phyloP scores from a whole-genome alignment of 179 eudicot species.

The Sideroxylon spinosum region DNA sequence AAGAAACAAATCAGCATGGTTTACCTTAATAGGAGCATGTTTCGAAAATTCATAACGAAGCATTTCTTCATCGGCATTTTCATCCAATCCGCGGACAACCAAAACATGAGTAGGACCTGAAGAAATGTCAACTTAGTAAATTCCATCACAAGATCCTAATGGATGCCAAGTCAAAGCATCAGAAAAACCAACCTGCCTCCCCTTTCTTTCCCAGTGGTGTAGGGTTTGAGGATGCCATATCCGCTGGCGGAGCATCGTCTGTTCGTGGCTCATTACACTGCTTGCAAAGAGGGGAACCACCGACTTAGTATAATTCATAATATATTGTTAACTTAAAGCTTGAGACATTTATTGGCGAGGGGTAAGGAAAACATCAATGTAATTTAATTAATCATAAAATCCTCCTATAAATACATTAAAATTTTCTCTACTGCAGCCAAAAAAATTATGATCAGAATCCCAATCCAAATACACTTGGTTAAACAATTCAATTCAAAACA shows the following conservation, averaged over 20 bases:
- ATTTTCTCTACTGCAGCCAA: not conserved
- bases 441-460: not conserved
- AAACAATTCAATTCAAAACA: too few species aligned
- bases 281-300: slow-evolving; percentile 4
- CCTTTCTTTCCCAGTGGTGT: slow-evolving; percentile 66
- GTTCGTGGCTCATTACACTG: slow-evolving; percentile 94
- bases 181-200: slow-evolving; percentile 71
- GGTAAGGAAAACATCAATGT: not conserved
- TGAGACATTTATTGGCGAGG: not conserved
- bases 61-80: slow-evolving; percentile 99
- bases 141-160: not conserved
- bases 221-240: slow-evolving; percentile 66
- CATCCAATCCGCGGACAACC: slow-evolving; percentile 98
- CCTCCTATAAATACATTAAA: too few species aligned
- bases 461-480: too few species aligned
- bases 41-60: slow-evolving; percentile 98
- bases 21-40: slow-evolving; percentile 95
- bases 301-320: not conserved
- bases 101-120: slow-evolving; percentile 97
- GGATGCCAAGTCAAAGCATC: slow-evolving; percentile 2
- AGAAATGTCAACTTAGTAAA: slow-evolving; percentile 12
- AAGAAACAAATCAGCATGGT: slow-evolving; percentile 11
- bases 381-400: not conserved
- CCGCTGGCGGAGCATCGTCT: slow-evolving; percentile 97
- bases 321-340: not conserved